Evolutionary conservation across 805 yeast genomes (phyloP).

Genomic region (Candida ulmi): DNA sequence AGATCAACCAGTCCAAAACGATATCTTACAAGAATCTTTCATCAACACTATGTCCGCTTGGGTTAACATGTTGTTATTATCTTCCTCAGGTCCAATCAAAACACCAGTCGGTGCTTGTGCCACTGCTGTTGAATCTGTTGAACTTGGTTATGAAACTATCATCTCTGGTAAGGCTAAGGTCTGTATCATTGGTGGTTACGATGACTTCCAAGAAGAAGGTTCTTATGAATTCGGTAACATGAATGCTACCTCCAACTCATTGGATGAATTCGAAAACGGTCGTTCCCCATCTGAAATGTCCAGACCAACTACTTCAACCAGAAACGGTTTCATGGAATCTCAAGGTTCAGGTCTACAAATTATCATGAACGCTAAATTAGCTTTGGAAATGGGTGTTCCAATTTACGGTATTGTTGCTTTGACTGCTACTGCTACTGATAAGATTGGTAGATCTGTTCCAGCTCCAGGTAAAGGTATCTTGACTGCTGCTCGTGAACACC

Average conservation of each 20-base stretch:
- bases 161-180: slow-evolving; percentile 92
- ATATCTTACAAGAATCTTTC: slow-evolving; percentile 95
- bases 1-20: slow-evolving; percentile 95
- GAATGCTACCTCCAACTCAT: slow-evolving; percentile 94
- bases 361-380: slow-evolving; percentile 91
- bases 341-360: slow-evolving; percentile 99
- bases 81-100: slow-evolving; percentile 98
- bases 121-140: slow-evolving; percentile 96
- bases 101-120: slow-evolving; percentile 99
- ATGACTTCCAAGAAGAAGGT: slow-evolving; percentile 99
- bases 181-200: slow-evolving; percentile 97
- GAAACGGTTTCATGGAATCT: slow-evolving; percentile 98
- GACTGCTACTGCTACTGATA: slow-evolving; percentile 96
- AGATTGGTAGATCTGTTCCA: slow-evolving; percentile 98
- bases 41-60: slow-evolving; percentile 99
- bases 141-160: slow-evolving; percentile 91
- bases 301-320: slow-evolving; percentile 93
- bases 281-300: slow-evolving; percentile 99
- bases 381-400: slow-evolving; percentile 98
- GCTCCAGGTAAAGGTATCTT: slow-evolving; percentile 99
- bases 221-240: slow-evolving; percentile 96
- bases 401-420: slow-evolving; percentile 91
- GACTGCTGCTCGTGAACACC: slow-evolving; percentile 95
- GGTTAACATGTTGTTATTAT: slow-evolving; percentile 96
- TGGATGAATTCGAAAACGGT: slow-evolving; percentile 87